Evolutionary conservation across 805 yeast genomes (phyloP), one percentile per base, ranked within the genome.

Genomic region (Cephaloascus fragrans): DNA sequence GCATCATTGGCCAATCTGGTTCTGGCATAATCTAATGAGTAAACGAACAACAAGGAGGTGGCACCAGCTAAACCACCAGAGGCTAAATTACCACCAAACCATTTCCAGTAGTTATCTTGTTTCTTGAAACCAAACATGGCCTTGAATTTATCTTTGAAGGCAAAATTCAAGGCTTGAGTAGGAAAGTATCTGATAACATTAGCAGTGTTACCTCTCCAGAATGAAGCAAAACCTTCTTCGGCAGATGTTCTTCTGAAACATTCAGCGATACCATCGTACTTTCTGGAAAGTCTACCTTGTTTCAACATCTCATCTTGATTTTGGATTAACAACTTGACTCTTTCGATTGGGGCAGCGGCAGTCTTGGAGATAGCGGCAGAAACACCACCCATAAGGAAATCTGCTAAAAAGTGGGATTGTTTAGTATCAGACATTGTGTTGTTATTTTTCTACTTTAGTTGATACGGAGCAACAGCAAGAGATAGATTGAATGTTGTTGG

Each of bases 131-230:
- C 95, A 67, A 88, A 88, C 82, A 88, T 69, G 58, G 80, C 78
- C 82, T 88, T 88, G 76, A 89, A 85, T 75, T 86, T 84, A 70
- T 89, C 97, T 78, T 88, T 89, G 90, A 88, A 89, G 61, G 97
- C 97, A 61, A 88, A 89, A 83, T 88, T 88, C 65, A 88, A 80
- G 59, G 97, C 97, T 75, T 88, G 97, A 68, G 97, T 89, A 70
- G 97, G 97, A 95, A 88, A 88, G 81, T 89, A 88, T 78, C 97
- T 85, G 75, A 88, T 82, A 66, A 88, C 97, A 73, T 88, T 88
- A 61, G 97, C 97, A 52, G 96, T 89, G 89, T 88, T 88, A 80
- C 97, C 97, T 83, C 96, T 83, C 97, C 97, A 88, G 90, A 88
- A 87, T 49, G 97, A 72, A 52, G 71, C 75, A 49, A 84, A 60